These are phyloP conservation scores for Naganishia vishniacii DNA, from an alignment of 768 basidiomycete genomes.

Conservation along the genomic window DNA sequence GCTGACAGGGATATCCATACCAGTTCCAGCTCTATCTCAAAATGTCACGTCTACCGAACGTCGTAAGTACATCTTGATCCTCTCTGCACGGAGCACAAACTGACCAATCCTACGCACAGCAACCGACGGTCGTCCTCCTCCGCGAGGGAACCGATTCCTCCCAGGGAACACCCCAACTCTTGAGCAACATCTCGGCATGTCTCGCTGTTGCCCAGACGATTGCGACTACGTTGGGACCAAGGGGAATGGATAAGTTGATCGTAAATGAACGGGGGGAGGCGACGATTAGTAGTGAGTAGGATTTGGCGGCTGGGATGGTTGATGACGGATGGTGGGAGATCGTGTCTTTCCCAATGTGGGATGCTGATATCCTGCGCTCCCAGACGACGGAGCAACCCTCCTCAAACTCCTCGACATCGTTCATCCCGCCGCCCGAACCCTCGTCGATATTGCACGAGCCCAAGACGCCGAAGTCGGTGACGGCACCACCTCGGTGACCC, in stretches of 20 bases:
- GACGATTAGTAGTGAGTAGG: conserved; percentile 72
- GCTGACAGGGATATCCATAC: conserved; percentile 1
- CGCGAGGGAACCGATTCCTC: conserved; percentile 94
- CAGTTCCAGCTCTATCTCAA: neutral
- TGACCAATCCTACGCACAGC: conserved; percentile 53
- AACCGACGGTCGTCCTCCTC: conserved; percentile 95
- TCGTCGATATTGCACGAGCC: conserved; percentile 95
- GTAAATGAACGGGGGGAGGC: conserved; percentile 89
- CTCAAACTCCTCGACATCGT: conserved; percentile 95
- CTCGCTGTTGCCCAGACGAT: conserved; percentile 87
- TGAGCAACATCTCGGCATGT: conserved; percentile 95
- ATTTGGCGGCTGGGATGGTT: neutral
- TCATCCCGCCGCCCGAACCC: conserved; percentile 93
- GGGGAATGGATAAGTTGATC: conserved; percentile 98
- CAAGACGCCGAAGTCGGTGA: conserved; percentile 99
- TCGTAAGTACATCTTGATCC: neutral
- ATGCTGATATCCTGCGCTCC: neutral
- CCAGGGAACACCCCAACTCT: conserved; percentile 82
- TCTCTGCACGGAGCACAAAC: neutral
- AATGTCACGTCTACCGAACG: conserved; percentile 15
- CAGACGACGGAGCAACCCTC: conserved; percentile 93
- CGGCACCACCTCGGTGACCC: conserved; percentile 93
- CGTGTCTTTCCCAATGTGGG: neutral
- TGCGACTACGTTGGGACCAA: conserved; percentile 88
- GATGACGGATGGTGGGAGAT: neutral